A percentile compares a stretch with the other conserved stretches of the same genome.
phyloP scores from a whole-genome alignment of 1,139 yeast species.

The Williopsis jadinii region DNA sequence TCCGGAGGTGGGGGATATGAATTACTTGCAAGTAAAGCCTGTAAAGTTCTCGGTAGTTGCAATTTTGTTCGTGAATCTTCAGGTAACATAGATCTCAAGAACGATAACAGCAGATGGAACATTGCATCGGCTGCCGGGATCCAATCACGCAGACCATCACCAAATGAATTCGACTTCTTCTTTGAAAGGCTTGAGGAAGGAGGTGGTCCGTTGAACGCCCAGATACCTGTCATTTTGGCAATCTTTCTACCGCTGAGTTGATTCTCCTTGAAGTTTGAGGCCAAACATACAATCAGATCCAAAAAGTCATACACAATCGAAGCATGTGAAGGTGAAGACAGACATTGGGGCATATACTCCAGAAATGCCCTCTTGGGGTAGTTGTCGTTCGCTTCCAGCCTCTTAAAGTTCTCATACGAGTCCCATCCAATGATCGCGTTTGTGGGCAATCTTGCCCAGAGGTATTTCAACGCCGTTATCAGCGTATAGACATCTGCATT shows the following conservation, averaged over 20 bases:
- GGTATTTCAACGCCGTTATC: constrained; percentile 66
- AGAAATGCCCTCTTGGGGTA: constrained; percentile 70
- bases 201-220: constrained; percentile 62
- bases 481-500: constrained; percentile 59
- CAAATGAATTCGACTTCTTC: constrained; percentile 32
- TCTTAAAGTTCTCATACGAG: constrained; percentile 63
- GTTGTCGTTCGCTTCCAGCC: constrained; percentile 56
- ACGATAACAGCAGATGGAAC: constrained; percentile 72
- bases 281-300: constrained; percentile 70
- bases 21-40: constrained; percentile 52
- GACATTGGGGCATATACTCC: constrained; percentile 75
- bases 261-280: constrained; percentile 77
- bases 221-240: constrained; percentile 74
- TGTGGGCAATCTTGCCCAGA: constrained; percentile 82
- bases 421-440: constrained; percentile 84
- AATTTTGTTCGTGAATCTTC: constrained; percentile 46
- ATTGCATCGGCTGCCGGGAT: constrained; percentile 78
- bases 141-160: constrained; percentile 75
- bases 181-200: constrained; percentile 11
- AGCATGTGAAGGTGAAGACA: constrained; percentile 81
- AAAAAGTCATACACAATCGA: constrained; percentile 83
- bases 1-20: constrained; percentile 67
- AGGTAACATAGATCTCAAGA: constrained; percentile 74
- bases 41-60: constrained; percentile 58
- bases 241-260: constrained; percentile 75